phyloP scores from a whole-genome alignment of 2,329 filamentous ascomycete species.

The Reticulascus tulasneorum region DNA sequence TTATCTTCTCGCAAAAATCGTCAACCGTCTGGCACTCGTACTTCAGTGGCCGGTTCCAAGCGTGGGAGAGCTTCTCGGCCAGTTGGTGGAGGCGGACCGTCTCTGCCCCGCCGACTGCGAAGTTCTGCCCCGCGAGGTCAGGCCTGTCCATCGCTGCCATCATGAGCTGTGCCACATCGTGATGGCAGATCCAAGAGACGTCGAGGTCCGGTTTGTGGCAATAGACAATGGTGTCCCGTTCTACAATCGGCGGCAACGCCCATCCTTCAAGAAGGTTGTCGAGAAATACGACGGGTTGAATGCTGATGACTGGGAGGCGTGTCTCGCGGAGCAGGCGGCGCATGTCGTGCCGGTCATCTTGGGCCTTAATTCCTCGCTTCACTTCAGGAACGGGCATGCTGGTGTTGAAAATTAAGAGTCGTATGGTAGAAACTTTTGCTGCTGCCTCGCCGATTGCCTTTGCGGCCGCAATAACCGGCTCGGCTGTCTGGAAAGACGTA shows the following conservation, averaged over 20 bases:
- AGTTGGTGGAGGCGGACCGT: conserved; percentile 27
- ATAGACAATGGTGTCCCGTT: conserved; percentile 30
- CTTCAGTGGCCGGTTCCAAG: conserved; percentile 25
- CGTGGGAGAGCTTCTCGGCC: conserved; percentile 25
- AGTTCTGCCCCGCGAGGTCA: conserved; percentile 28
- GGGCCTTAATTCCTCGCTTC: conserved; percentile 17
- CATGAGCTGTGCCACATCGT: conserved; percentile 34
- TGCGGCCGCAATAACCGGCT: conserved; percentile 50
- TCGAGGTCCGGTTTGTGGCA: conserved; percentile 32
- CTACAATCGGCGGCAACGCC: conserved; percentile 29
- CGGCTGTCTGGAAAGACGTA: conserved; percentile 21
- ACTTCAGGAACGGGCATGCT: conserved; percentile 22
- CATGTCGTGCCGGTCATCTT: conserved; percentile 28
- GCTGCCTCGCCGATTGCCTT: conserved; percentile 54
- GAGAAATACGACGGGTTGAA: conserved; percentile 33
- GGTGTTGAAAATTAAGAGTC: conserved; percentile 20
- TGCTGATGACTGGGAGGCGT: conserved; percentile 26
- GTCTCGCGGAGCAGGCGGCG: conserved; percentile 22
- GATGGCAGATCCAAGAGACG: conserved; percentile 35
- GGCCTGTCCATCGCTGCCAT: conserved; percentile 26
- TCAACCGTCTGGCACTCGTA: conserved; percentile 29
- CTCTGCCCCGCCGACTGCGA: conserved; percentile 30
- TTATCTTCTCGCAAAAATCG: conserved; percentile 24
- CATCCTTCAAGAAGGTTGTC: conserved; percentile 35
- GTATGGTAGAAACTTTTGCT: conserved; percentile 49